Percentiles rank a stretch among this genome's conserved stretches.
Conservation (phyloP, 805 yeast species). For the Priceomyces castillae region DNA sequence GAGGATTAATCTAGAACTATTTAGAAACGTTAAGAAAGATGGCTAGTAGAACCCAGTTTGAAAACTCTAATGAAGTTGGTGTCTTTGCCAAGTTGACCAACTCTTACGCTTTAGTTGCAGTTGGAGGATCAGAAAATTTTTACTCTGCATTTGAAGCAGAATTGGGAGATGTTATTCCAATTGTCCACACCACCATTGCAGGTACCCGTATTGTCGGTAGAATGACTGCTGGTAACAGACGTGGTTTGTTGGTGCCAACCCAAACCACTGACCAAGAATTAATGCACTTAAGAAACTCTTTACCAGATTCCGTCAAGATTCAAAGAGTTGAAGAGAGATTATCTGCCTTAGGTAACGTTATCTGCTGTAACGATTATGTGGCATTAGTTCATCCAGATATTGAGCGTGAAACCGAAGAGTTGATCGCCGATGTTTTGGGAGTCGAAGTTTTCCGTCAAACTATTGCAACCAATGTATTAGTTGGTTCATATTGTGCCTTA, state of each 20-base stretch:
- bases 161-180: slow-evolving; percentile 93
- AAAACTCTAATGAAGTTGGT: slow-evolving; percentile 65
- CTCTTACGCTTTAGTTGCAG: slow-evolving; percentile 93
- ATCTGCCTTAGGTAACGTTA: slow-evolving; percentile 95
- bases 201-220: slow-evolving; percentile 98
- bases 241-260: slow-evolving; percentile 94
- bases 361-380: slow-evolving; percentile 98
- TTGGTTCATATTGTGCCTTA: slow-evolving; percentile 92
- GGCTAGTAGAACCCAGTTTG: slow-evolving; percentile 51
- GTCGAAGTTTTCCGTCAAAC: slow-evolving; percentile 99
- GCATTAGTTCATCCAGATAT: slow-evolving; percentile 99
- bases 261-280: slow-evolving; percentile 98
- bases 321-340: slow-evolving; percentile 98
- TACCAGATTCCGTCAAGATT: slow-evolving; percentile 92
- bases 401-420: slow-evolving; percentile 98
- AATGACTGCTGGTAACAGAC: slow-evolving; percentile 97
- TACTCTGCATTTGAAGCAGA: slow-evolving; percentile 97
- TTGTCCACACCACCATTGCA: slow-evolving; percentile 95
- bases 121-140: slow-evolving; percentile 85
- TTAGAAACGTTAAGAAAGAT: slow-evolving; percentile 14
- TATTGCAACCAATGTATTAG: slow-evolving; percentile 95
- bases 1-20: not conserved
- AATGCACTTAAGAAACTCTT: slow-evolving; percentile 92
- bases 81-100: slow-evolving; percentile 94
- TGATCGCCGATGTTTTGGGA: slow-evolving; percentile 95